Conservation (phyloP, 176 grass and related monocot genomes). For the Typha latifolia region DNA sequence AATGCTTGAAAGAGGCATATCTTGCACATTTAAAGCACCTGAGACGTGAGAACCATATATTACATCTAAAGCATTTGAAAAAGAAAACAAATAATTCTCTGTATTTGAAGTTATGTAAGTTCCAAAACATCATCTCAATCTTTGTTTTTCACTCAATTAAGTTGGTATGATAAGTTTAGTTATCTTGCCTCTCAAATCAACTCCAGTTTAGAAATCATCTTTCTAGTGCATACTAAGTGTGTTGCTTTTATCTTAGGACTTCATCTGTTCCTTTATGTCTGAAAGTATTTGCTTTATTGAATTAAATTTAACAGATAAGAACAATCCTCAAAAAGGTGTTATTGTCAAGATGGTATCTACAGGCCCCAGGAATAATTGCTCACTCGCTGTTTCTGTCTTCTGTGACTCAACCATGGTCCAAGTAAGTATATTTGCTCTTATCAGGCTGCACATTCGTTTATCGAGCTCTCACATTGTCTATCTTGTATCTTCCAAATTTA, state of each 20-base stretch:
- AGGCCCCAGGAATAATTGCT: constrained; percentile 39
- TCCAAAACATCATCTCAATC: too few relatives aligned
- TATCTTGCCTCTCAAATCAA: not conserved
- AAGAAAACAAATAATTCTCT: too few relatives aligned
- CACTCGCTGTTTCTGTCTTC: constrained; percentile 59
- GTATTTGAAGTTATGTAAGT: too few relatives aligned
- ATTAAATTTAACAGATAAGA: constrained; percentile 43
- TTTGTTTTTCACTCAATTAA: too few relatives aligned
- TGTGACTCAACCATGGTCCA: constrained; percentile 59
- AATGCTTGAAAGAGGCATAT: too few relatives aligned
- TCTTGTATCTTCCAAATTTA: constrained; percentile 4
- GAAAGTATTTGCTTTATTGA: constrained; percentile 13
- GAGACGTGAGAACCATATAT: too few relatives aligned
- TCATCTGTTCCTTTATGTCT: constrained; percentile 16
- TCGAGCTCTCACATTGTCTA: constrained; percentile 8
- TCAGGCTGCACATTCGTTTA: not conserved
- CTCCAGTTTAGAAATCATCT: not conserved
- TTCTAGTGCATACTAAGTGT: not conserved
- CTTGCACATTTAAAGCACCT: too few relatives aligned
- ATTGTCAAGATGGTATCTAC: constrained; percentile 61
- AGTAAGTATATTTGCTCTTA: constrained; percentile 42
- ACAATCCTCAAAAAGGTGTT: constrained; percentile 67
- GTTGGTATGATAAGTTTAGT: too few relatives aligned
- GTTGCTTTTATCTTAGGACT: constrained; percentile 10
- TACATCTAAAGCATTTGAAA: too few relatives aligned